Conservation (phyloP, 2,329 filamentous ascomycete species). For the Bertia moriformis region DNA sequence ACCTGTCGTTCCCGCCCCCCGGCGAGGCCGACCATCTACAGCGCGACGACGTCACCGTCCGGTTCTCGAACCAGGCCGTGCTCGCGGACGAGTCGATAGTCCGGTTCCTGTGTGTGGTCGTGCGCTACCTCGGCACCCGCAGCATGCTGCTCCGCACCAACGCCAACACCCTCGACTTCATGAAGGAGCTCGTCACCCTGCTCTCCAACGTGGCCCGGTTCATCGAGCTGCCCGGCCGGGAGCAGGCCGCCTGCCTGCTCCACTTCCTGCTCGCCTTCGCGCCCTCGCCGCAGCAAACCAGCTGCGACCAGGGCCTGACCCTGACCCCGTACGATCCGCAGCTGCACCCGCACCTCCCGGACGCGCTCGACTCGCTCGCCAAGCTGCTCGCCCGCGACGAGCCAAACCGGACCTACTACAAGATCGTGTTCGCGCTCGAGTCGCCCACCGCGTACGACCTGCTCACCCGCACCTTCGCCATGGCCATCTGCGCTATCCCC, state of each 20-base stretch:
- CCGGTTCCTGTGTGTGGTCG: conserved; percentile 69
- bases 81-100: conserved; percentile 67
- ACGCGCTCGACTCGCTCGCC: conserved; percentile 77
- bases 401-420: conserved; percentile 76
- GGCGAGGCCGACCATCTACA: not conserved
- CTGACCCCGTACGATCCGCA: conserved; percentile 74
- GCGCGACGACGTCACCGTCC: not conserved
- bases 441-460: conserved; percentile 59
- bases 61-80: conserved; percentile 25
- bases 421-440: conserved; percentile 65
- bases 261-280: conserved; percentile 86
- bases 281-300: conserved; percentile 25
- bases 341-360: conserved; percentile 74
- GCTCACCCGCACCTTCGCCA: conserved; percentile 70
- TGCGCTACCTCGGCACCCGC: conserved; percentile 76
- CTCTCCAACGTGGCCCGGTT: conserved; percentile 76
- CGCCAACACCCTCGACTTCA: conserved; percentile 80
- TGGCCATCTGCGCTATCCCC: conserved; percentile 75
- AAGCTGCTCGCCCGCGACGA: conserved; percentile 88
- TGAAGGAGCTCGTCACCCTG: conserved; percentile 85
- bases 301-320: conserved; percentile 32
- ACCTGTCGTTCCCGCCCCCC: conserved; percentile 66
- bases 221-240: conserved; percentile 68
- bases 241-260: conserved; percentile 74
- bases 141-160: conserved; percentile 73